Base-by-base conservation (phyloP, 805 yeast genomes). In the Zygosaccharomyces bisporus region DNA sequence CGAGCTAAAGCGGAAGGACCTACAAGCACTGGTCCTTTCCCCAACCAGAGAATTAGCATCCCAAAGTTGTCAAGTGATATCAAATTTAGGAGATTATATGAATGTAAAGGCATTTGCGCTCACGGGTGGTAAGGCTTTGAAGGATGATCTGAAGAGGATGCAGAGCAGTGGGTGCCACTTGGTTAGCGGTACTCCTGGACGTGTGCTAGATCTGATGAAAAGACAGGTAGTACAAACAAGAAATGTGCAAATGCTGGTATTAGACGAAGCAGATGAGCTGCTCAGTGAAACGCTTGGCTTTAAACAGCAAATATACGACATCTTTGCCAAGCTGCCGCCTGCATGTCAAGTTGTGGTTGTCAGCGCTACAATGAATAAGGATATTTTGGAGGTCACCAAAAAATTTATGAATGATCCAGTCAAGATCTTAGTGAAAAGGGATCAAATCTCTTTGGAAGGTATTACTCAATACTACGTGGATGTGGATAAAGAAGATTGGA, bases 261-360 rank as follows among this genome's bases (percentile, higher is more conserved):
- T 93, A 58, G 99, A 93, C 69, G 99, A 93, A 70, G 99, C 99
- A 14, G 99, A 93, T 72, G 97, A 93, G 69, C 71, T 93, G 69
- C 74, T 93, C 58, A 79, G 91, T 39, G 83, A 88, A 53, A 53
- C 87, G 38, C 77, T 86, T 50, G 99, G 99, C 47, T 91, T 91
- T 77, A 86, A 87, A 73, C 93, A 87, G 62, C 97, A 90, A 71
- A 91, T 93, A 56, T 87, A 90, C 75, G 91, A 93, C 67, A 86
- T 93, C 53, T 93, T 86, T 79, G 77, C 84, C 55, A 81, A 81
- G 68, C 76, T 93, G 64, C 98, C 97, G 48, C 80, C 83, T 50
- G 76, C 85, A 45, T 83, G 93, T 55, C 99, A 93, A 73, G 96
- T 90, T 53, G 96, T 93, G 24, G 86, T 91, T 49, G 86, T 93